Evolutionary conservation across 1,284 basidiomycete species (phyloP).

Genomic region (Naganishia sp.): DNA sequence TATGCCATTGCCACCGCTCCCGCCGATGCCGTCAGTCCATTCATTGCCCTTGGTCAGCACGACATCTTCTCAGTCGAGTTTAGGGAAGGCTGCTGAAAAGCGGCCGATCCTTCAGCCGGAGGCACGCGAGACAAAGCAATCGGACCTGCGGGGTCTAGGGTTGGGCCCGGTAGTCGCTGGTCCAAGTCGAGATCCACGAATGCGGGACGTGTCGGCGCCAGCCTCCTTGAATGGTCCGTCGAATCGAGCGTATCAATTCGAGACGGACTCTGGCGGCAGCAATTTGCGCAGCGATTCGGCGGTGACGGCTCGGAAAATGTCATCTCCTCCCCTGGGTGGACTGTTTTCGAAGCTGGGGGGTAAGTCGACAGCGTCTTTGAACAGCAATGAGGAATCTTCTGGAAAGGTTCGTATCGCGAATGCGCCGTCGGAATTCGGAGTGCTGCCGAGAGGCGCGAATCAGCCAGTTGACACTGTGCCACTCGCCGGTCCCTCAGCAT

Average conservation of each 20-base stretch:
- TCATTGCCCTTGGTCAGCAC: neutral
- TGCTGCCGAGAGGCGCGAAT: neutral
- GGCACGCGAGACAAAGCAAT: neutral
- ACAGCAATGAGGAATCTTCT: slow-evolving; percentile 10
- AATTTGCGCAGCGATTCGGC: neutral
- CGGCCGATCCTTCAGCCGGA: neutral
- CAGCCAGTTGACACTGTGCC: slow-evolving; percentile 10
- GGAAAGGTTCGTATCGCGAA: slow-evolving; percentile 2
- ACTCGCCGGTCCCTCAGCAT: neutral
- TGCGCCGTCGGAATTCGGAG: slow-evolving; percentile 18
- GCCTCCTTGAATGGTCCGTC: slow-evolving; percentile 2
- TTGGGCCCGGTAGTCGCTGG: slow-evolving; percentile 2
- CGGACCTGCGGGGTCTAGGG: neutral
- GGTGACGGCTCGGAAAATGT: slow-evolving; percentile 7
- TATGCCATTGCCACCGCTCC: slow-evolving; percentile 30
- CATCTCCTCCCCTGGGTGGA: slow-evolving; percentile 18
- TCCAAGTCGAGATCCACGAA: neutral
- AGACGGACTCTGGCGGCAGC: no score
- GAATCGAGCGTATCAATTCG: neutral
- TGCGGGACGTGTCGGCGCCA: slow-evolving; percentile 18
- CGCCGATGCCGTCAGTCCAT: slow-evolving; percentile 5
- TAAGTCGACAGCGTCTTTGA: slow-evolving; percentile 13
- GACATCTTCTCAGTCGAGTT: neutral
- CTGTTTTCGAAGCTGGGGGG: slow-evolving; percentile 2
- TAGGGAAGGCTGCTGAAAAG: neutral